A percentile compares a stretch with the other conserved stretches of the same genome.
Evolutionary conservation across 352 stramenopile genomes (phyloP).

Genomic region (Paralagenidium karlingii): DNA sequence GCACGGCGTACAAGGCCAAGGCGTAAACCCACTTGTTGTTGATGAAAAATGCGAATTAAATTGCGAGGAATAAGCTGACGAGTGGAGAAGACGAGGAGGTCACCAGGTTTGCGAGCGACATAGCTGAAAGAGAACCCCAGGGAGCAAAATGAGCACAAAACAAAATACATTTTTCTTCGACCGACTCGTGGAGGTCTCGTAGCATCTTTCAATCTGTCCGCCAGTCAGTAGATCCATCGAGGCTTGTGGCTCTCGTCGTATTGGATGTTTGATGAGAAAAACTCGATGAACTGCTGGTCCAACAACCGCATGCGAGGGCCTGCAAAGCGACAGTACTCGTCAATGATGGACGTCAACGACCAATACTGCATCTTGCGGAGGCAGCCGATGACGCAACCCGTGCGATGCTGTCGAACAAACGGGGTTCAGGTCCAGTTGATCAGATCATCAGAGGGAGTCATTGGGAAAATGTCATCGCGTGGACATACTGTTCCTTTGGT

Average conservation of each 20-base stretch:
- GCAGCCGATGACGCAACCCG: conserved; percentile 75
- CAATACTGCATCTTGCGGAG: conserved; percentile 82
- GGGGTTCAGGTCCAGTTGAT: not conserved
- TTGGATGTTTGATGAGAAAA: conserved; percentile 50
- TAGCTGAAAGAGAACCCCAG: not conserved
- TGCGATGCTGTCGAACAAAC: conserved; percentile 38
- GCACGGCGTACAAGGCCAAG: conserved; percentile 82
- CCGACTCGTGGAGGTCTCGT: not conserved
- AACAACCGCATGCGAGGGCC: conserved; percentile 71
- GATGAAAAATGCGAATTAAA: conserved; percentile 1
- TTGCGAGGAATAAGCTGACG: conserved; percentile 8
- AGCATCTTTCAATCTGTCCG: not conserved
- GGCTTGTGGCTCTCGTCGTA: conserved; percentile 74
- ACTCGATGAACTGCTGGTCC: conserved; percentile 86
- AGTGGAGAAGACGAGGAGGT: no score
- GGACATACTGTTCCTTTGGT: conserved; percentile 72
- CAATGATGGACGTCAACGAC: conserved; percentile 78
- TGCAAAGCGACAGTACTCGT: conserved; percentile 82
- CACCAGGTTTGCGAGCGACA: no score
- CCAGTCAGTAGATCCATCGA: conserved; percentile 41
- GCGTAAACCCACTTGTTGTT: not conserved
- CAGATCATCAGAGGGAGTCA: not conserved
- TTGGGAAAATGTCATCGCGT: not conserved
- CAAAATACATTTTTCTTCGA: not conserved
- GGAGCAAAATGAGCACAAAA: not conserved